Evolutionary conservation across 2,329 filamentous ascomycete genomes (phyloP).

Genomic region (Talaromyces marneffei): DNA sequence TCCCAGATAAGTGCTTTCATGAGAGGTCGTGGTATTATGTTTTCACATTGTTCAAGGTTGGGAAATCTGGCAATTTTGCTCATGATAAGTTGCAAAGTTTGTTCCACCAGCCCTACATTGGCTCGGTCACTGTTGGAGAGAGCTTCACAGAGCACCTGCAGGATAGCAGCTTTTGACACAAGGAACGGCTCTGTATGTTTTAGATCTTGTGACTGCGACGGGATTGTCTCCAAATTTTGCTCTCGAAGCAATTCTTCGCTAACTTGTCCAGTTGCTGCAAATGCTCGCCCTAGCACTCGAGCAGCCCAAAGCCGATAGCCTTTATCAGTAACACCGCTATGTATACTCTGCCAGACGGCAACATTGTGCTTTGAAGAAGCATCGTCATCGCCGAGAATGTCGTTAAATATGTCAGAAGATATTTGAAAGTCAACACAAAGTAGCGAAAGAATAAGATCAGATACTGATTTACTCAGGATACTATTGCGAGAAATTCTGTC

Average conservation of each 20-base stretch:
- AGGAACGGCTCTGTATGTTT: constrained; percentile 14
- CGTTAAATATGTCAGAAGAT: constrained; percentile 53
- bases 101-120: constrained; percentile 39
- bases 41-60: constrained; percentile 30
- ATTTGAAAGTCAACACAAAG: constrained; percentile 70
- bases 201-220: not conserved
- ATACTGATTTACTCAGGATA: constrained; percentile 67
- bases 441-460: constrained; percentile 35
- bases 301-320: constrained; percentile 81
- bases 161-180: constrained; percentile 57
- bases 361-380: constrained; percentile 58
- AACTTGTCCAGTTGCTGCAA: constrained; percentile 66
- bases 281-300: constrained; percentile 75
- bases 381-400: constrained; percentile 64
- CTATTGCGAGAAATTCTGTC: constrained; percentile 60
- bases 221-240: constrained; percentile 23
- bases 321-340: constrained; percentile 55
- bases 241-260: constrained; percentile 43
- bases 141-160: constrained; percentile 57
- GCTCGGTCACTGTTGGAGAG: constrained; percentile 53
- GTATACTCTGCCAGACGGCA: constrained; percentile 71
- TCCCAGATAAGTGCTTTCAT: constrained; percentile 39
- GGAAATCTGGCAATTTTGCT: constrained; percentile 27
- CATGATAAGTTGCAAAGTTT: constrained; percentile 40
- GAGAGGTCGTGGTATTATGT: constrained; percentile 32